Evolutionary conservation across 148 eudicot genomes (phyloP).

Genomic region (Nepenthes mirabilis): DNA sequence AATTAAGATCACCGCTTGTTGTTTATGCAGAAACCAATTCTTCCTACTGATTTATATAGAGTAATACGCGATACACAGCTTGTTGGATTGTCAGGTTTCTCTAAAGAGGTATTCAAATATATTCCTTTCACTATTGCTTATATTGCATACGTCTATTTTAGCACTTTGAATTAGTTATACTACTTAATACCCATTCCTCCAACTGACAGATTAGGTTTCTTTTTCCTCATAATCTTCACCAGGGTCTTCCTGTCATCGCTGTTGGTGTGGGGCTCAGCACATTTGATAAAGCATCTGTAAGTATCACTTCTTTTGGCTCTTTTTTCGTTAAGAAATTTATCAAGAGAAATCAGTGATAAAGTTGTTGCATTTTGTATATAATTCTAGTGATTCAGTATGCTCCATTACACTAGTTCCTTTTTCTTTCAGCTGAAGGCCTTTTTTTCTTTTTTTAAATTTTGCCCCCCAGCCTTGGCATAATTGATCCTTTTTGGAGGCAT

Average conservation of each 20-base stretch:
- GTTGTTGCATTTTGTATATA: not conserved
- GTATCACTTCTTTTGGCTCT: slow-evolving; percentile 7
- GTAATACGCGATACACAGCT: slow-evolving; percentile 83
- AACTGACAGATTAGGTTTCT: not conserved
- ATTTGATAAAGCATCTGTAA: slow-evolving; percentile 92
- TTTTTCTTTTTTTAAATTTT: too few relatives aligned
- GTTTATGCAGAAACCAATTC: slow-evolving; percentile 71
- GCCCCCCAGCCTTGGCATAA: too few relatives aligned
- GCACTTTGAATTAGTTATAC: not conserved
- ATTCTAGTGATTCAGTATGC: too few relatives aligned
- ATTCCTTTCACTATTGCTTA: too few relatives aligned
- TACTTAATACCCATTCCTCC: not conserved
- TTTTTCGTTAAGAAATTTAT: not conserved
- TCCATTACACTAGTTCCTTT: too few relatives aligned
- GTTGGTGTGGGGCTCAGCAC: slow-evolving; percentile 91
- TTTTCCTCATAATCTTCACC: slow-evolving; percentile 1
- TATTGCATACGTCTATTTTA: not conserved
- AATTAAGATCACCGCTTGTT: not conserved
- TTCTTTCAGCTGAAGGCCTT: too few relatives aligned
- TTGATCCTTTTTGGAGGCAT: too few relatives aligned
- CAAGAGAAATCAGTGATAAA: not conserved
- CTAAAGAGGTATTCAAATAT: slow-evolving; percentile 52
- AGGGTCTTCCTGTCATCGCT: slow-evolving; percentile 93
- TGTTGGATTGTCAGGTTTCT: slow-evolving; percentile 83
- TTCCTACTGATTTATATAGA: slow-evolving; percentile 65